Evolutionary conservation across 345 rosid species (phyloP), one percentile per base, ranked within the genome.

Genomic region (Aurinia saxatilis): DNA sequence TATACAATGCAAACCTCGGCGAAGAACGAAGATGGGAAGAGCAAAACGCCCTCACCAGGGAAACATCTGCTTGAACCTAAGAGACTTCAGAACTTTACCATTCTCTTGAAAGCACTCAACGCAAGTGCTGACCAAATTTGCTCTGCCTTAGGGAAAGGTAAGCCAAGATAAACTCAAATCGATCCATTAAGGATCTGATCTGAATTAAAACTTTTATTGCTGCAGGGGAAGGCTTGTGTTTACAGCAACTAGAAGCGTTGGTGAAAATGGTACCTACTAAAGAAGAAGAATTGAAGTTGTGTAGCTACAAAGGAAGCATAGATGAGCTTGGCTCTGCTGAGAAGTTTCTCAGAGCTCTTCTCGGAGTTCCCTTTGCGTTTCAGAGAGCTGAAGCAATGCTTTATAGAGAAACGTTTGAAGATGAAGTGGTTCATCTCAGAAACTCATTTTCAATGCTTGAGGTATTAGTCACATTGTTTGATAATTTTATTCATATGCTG

Each of bases 11-110:
- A 83, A 39, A 73, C 33, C 65, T 65, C 88, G 16, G 29, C 63
- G 59, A 87, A 80, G 72, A 82, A 73, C 7, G 97, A 90, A 5
- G 95, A 87, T 63, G 66, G 75, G 23, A 90, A 82, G 60, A 87
- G 90, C 79, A 84, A 88, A 70, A 87, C 81, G 29, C 96, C 97
- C 31, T 93, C 97, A 15, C 99, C 99, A 36, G 80, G 83, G 66
- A 84, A 93, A 79, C 96, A 93, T 40, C 81, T 90, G 13, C 87
- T 93, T 29, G 99, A 93, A 53, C 89, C 97, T 27, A 93, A 93
- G 68, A 79, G 99, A 54, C 79, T 93, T 13, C 99, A 93, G 66
- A 93, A 93, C 72, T 73, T 90, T 37, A 87, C 97, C 66, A 93
- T 93, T 68, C 96, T 93, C 33, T 86, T 83, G 17, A 93, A 87